These are phyloP conservation scores for Hypholoma fasciculare DNA, from an alignment of 768 basidiomycete species.

Conservation along the genomic window DNA sequence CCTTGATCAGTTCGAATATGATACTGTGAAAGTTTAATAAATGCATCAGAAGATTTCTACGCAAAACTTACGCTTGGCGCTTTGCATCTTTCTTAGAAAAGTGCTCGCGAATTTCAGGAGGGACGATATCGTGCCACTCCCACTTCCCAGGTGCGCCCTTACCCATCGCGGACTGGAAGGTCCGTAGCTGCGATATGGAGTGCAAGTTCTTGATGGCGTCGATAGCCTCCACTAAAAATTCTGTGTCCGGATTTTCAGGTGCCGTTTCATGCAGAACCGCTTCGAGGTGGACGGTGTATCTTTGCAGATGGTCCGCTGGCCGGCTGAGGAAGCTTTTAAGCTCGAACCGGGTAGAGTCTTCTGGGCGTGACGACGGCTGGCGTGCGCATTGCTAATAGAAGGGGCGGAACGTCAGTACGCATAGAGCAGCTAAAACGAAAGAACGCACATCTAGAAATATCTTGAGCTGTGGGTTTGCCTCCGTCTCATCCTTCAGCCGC, in stretches of 20 bases:
- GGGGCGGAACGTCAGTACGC: background rate
- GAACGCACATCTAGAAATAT: constrained; percentile 79
- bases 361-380: constrained; percentile 35
- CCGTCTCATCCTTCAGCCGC: constrained; percentile 83
- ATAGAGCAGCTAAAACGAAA: background rate
- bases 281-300: constrained; percentile 83
- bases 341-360: constrained; percentile 50
- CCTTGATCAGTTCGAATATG: constrained; percentile 94
- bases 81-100: constrained; percentile 77
- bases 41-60: background rate
- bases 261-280: constrained; percentile 85
- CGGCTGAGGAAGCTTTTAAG: constrained; percentile 79
- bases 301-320: constrained; percentile 79
- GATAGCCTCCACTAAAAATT: constrained; percentile 82
- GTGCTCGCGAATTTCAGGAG: constrained; percentile 57
- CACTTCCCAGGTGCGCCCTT: constrained; percentile 77
- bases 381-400: constrained; percentile 40
- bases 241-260: constrained; percentile 77
- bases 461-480: constrained; percentile 77
- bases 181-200: constrained; percentile 76
- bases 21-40: background rate
- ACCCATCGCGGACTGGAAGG: constrained; percentile 90
- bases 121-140: constrained; percentile 90
- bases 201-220: constrained; percentile 83
- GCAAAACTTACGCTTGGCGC: constrained; percentile 71